Evolutionary conservation across 176 grass and related monocot genomes (phyloP).

Genomic region (Alloteropsis semialata): DNA sequence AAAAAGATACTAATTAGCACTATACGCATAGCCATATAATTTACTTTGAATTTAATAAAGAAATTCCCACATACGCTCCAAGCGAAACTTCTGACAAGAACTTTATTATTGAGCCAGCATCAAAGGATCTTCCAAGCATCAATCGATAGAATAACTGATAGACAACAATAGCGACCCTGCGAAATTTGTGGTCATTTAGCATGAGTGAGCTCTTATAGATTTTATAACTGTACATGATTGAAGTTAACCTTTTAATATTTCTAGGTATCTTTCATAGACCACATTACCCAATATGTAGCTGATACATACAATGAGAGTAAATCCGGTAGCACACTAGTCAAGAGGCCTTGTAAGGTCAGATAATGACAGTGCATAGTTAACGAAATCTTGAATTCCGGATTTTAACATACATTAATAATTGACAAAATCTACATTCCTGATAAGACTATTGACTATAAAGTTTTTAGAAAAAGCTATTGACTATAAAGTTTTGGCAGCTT

Average conservation of each 20-base stretch:
- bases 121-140: slow-evolving; percentile 73
- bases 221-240: slow-evolving; percentile 8
- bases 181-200: slow-evolving; percentile 30
- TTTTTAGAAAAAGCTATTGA: no score
- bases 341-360: neutral
- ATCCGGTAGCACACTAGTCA: neutral
- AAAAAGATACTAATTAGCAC: slow-evolving; percentile 26
- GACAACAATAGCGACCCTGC: slow-evolving; percentile 95
- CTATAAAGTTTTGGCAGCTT: no score
- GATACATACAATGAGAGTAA: neutral
- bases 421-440: no score
- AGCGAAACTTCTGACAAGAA: slow-evolving; percentile 90
- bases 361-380: neutral
- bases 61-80: slow-evolving; percentile 73
- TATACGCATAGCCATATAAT: neutral
- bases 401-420: neutral
- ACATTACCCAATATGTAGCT: neutral
- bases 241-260: neutral
- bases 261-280: neutral
- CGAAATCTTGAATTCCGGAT: neutral
- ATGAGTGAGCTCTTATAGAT: neutral
- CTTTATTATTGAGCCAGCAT: slow-evolving; percentile 73
- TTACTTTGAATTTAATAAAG: neutral
- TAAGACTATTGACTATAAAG: neutral
- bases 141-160: slow-evolving; percentile 93